Evolutionary conservation across 306 rosid genomes (phyloP), one percentile per base, ranked within the genome.

Genomic region (Notholithocarpus densiflorus): DNA sequence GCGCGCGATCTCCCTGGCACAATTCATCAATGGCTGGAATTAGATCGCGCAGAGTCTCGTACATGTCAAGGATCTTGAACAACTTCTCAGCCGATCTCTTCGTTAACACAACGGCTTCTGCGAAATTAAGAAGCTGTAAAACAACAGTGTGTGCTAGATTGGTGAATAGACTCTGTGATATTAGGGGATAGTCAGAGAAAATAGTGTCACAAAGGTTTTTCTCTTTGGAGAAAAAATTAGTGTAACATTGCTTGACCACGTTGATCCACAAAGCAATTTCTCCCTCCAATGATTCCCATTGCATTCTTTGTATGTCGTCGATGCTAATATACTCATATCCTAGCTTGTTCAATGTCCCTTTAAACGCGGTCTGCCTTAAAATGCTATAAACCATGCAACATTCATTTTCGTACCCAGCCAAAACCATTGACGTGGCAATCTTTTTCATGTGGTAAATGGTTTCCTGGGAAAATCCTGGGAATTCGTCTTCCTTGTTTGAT

Each of bases 61-160:
- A 90, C 90, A 90, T 92, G 81, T 94, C 98, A 0, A 94, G 79
- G 17, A 92, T 71, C 71, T 89, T 94, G 87, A 94, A 94, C 26
- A 94, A 79, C 60, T 89, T 94, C 84, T 94, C 98, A 0, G 90
- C 83, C 0, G 94, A 86, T 21, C 84, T 83, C 66, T 88, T 89
- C 0, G 91, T 88, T 32, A 92, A 45, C 3, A 78, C 90, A 0
- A 86, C 84, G 2, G 87, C 92, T 17, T 92, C 91, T 1, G 91
- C 89, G 20, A 94, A 92, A 71, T 85, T 87, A 24, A 94, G 81
- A 43, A 92, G 87, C 76, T 77, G 83, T 19, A 88, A 2, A 19
- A 84, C 87, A 68, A 88, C 84, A 5, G 77, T 74, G 0, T 89
- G 88, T 0, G 84, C 86, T 12, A 90, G 77, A 75, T 85, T 78